Conservation (phyloP, 768 basidiomycete species). For the Termitomyces sp. region DNA sequence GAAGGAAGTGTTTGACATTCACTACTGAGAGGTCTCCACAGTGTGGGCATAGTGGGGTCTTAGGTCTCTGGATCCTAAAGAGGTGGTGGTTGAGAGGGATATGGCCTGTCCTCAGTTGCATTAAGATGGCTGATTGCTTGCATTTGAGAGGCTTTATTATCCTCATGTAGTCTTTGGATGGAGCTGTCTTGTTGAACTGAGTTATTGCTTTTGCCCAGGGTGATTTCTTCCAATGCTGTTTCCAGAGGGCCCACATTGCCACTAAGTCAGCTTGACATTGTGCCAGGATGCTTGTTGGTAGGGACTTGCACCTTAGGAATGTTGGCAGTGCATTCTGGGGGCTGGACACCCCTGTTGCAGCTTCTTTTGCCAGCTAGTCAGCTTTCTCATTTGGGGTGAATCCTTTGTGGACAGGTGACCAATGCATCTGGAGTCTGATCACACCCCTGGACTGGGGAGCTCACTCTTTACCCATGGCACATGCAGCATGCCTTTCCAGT, state of each 20-base stretch:
- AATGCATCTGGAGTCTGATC: background rate
- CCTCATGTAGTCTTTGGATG: background rate
- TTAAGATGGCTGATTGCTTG: background rate
- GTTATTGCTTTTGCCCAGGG: background rate
- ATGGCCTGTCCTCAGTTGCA: background rate
- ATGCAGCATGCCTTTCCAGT: background rate
- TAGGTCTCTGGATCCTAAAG: background rate
- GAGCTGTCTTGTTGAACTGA: background rate
- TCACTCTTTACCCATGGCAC: background rate
- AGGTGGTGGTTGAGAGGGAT: background rate
- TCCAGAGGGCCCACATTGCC: background rate
- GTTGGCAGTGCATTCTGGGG: background rate
- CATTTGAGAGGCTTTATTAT: background rate
- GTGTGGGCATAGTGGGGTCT: background rate
- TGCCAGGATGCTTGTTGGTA: conserved; percentile 16
- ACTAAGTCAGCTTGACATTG: background rate
- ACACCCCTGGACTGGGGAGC: background rate
- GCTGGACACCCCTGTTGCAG: conserved; percentile 3
- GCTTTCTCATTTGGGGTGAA: conserved; percentile 9
- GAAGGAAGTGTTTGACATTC: background rate
- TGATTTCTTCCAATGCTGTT: conserved; percentile 11
- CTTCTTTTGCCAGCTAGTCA: background rate
- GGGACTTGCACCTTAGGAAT: background rate
- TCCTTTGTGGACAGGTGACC: conserved; percentile 5
- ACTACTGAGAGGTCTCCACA: background rate